Evolutionary conservation across 1,284 basidiomycete species (phyloP).

Genomic region (Ustilago bromivora): DNA sequence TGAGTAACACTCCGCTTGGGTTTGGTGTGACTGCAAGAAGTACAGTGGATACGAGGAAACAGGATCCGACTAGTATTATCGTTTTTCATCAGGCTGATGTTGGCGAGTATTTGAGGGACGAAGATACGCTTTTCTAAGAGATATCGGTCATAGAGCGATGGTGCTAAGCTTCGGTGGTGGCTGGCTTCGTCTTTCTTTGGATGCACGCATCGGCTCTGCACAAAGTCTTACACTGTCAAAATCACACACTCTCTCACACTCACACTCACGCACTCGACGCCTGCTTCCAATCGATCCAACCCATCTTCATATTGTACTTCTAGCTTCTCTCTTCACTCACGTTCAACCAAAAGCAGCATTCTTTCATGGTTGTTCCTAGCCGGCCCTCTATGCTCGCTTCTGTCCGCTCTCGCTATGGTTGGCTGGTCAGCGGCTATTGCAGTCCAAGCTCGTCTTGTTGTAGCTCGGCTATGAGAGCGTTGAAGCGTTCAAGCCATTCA

Average conservation of each 20-base stretch:
- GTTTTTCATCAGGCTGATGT: conserved; percentile 92
- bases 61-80: conserved; percentile 97
- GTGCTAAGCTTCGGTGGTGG: too few relatives aligned
- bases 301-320: conserved; percentile 30
- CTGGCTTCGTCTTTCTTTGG: too few relatives aligned
- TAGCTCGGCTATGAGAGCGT: too few relatives aligned
- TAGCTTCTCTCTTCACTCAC: conserved; percentile 9
- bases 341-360: not conserved
- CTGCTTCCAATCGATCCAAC: too few relatives aligned
- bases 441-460: too few relatives aligned
- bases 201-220: too few relatives aligned
- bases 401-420: too few relatives aligned
- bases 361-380: not conserved
- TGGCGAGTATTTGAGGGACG: conserved; percentile 68
- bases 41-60: conserved; percentile 93
- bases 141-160: too few relatives aligned
- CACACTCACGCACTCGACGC: not conserved
- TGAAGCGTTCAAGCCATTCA: too few relatives aligned
- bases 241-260: not conserved
- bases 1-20: conserved; percentile 85
- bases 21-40: conserved; percentile 98
- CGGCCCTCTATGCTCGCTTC: not conserved
- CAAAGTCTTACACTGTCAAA: too few relatives aligned
- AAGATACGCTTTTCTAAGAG: conserved; percentile 62
- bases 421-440: too few relatives aligned